Conservation (phyloP, 1,284 basidiomycete genomes). For the Malassezia slooffiae region DNA sequence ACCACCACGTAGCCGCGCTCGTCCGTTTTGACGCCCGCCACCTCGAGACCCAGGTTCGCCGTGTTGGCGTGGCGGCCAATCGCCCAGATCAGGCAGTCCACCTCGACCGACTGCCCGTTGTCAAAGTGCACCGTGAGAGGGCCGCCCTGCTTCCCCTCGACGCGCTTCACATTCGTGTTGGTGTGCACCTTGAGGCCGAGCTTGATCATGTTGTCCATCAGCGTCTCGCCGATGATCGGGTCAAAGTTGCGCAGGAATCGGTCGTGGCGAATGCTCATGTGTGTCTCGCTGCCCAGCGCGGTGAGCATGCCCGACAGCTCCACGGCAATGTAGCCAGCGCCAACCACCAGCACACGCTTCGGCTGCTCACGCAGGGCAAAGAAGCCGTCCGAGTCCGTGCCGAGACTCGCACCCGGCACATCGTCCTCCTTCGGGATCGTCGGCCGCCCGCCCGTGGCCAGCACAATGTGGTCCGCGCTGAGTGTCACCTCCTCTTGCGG, state of each 20-base stretch:
- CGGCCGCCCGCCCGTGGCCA: conserved; percentile 79
- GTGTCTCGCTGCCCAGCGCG: conserved; percentile 58
- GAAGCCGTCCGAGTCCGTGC: conserved; percentile 89
- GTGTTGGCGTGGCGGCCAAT: conserved; percentile 80
- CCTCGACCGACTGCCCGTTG: conserved; percentile 65
- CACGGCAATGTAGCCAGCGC: conserved; percentile 94
- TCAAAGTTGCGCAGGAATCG: conserved; percentile 87
- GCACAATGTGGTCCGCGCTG: conserved; percentile 39
- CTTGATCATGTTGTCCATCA: conserved; percentile 90
- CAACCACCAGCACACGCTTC: conserved; percentile 81
- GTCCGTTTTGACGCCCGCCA: conserved; percentile 65
- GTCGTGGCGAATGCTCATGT: conserved; percentile 78
- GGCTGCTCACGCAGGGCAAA: conserved; percentile 84
- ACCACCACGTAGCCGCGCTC: conserved; percentile 70
- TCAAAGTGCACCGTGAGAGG: conserved; percentile 41
- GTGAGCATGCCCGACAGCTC: conserved; percentile 52
- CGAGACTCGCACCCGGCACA: conserved; percentile 79
- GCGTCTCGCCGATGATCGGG: conserved; percentile 67
- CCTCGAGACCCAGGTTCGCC: conserved; percentile 64
- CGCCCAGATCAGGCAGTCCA: conserved; percentile 84
- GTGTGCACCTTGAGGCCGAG: conserved; percentile 80
- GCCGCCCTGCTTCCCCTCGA: conserved; percentile 53
- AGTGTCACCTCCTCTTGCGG: conserved; percentile 42
- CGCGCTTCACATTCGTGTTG: conserved; percentile 61
- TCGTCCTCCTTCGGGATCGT: conserved; percentile 65